Percentiles rank a stretch among this genome's conserved stretches.
phyloP scores from a whole-genome alignment of 192 early-diverging fungal species.

The Coemansia sp. region DNA sequence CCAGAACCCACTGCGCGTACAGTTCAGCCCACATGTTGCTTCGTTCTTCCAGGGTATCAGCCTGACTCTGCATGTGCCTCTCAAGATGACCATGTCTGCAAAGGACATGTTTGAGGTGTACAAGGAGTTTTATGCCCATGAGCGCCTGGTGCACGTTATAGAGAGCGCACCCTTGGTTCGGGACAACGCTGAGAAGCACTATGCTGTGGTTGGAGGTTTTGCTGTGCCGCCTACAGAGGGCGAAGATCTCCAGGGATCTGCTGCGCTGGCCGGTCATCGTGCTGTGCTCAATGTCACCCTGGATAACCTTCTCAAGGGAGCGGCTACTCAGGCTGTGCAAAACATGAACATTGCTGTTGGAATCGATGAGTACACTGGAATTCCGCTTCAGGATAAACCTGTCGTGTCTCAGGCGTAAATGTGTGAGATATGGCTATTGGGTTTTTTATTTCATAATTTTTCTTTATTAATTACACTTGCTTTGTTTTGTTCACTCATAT shows the following conservation, averaged over 20 bases:
- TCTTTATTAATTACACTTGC: too few relatives aligned
- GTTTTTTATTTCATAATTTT: too few relatives aligned
- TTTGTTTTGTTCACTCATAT: too few relatives aligned
- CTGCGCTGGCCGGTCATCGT: constrained; percentile 57
- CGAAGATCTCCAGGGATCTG: constrained; percentile 6
- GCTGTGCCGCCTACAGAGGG: constrained; percentile 61
- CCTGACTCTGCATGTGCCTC: constrained; percentile 84
- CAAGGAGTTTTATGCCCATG: constrained; percentile 65
- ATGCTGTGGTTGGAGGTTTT: constrained; percentile 90
- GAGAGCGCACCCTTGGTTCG: constrained; percentile 77
- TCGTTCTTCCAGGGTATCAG: constrained; percentile 92
- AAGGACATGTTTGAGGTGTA: constrained; percentile 70
- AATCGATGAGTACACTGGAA: constrained; percentile 86
- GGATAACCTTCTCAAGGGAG: constrained; percentile 97
- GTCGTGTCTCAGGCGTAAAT: constrained; percentile 21
- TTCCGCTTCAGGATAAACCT: constrained; percentile 53
- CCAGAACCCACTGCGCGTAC: constrained; percentile 51
- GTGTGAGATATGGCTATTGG: too few relatives aligned
- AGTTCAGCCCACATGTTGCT: constrained; percentile 89
- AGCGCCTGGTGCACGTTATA: constrained; percentile 79
- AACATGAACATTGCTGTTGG: constrained; percentile 95
- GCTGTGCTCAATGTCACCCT: constrained; percentile 90
- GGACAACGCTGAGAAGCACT: constrained; percentile 87
- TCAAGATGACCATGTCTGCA: constrained; percentile 67
- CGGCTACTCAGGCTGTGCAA: constrained; percentile 97